Evolutionary conservation across 768 basidiomycete genomes (phyloP).

Genomic region (Tylopilus subfusipes): DNA sequence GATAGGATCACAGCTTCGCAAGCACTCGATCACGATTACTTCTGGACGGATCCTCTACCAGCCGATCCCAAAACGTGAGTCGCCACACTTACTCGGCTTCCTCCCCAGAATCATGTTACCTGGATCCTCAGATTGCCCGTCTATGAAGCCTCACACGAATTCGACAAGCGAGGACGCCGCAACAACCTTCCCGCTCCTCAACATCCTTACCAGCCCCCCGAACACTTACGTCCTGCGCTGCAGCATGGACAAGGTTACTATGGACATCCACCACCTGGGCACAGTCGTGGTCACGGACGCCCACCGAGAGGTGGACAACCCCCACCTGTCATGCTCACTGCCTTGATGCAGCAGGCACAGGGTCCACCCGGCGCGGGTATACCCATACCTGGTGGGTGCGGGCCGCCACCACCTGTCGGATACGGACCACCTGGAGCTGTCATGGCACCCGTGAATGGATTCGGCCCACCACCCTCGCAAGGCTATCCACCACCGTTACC

Average conservation of each 20-base stretch:
- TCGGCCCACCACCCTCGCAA: constrained; percentile 10
- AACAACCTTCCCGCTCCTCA: constrained; percentile 32
- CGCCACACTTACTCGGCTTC: neutral
- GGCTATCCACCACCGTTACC: constrained; percentile 21
- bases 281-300: constrained; percentile 26
- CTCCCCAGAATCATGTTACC: neutral
- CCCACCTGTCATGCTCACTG: constrained; percentile 27
- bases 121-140: constrained; percentile 51
- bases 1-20: constrained; percentile 80
- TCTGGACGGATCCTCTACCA: constrained; percentile 88
- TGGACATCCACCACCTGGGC: constrained; percentile 33
- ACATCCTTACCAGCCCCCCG: constrained; percentile 27
- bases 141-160: constrained; percentile 83
- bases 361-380: constrained; percentile 8
- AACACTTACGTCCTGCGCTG: constrained; percentile 34
- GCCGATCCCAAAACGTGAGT: constrained; percentile 78
- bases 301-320: constrained; percentile 29
- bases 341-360: constrained; percentile 29
- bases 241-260: constrained; percentile 28
- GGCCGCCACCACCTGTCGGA: constrained; percentile 7
- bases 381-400: constrained; percentile 13
- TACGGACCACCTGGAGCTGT: constrained; percentile 14
- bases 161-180: constrained; percentile 69
- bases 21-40: constrained; percentile 91
- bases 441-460: constrained; percentile 15